Evolutionary conservation across 176 grass and related monocot genomes (phyloP), one percentile per base, ranked within the genome.

Genomic region (Oryza longistaminata): DNA sequence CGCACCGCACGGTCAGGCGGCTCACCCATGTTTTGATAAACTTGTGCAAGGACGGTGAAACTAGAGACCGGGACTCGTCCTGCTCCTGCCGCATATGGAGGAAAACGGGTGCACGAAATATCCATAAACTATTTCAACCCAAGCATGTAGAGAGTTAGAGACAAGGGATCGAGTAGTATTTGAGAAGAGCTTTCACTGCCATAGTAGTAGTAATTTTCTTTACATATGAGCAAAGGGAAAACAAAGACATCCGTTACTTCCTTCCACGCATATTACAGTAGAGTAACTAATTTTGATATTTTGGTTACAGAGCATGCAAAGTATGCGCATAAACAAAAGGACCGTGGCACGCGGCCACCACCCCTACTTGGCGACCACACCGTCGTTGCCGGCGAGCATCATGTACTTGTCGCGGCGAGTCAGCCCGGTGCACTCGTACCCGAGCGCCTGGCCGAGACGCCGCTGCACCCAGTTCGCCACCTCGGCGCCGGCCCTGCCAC

Each of bases 391-490:
- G 48, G 96, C 91, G 43, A 98, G 88, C 77, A 92, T 94, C 84
- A 95, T 89, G 77, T 98, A 95, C 85, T 98, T 98, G 84, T 98
- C 91, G 8, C 88, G 85, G 84, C 96, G 91, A 8, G 85, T 86
- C 5, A 95, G 80, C 0, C 58, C 58, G 3, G 96, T 98, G 85
- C 93, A 95, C 79, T 93, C 85, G 82, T 95, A 98, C 13, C 79
- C 93, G 25, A 98, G 86, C 9, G 89, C 89, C 39, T 87, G 60
- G 9, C 85, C 93, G n/a, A 98, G 92, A 60, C 71, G 91, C 29
- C 61, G 71, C 85, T 95, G 96, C 64, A 98, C 75, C 83, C 88
- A 80, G 82, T 95, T 98, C 0, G 96, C 96, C 21, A 98, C 91
- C 62, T 95, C 96, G 42, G 88, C 74, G 71, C 85, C 81, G 17